Evolutionary conservation across 2,329 filamentous ascomycete species (phyloP), one percentile per base, ranked within the genome.

Genomic region (Thelonectria olida): DNA sequence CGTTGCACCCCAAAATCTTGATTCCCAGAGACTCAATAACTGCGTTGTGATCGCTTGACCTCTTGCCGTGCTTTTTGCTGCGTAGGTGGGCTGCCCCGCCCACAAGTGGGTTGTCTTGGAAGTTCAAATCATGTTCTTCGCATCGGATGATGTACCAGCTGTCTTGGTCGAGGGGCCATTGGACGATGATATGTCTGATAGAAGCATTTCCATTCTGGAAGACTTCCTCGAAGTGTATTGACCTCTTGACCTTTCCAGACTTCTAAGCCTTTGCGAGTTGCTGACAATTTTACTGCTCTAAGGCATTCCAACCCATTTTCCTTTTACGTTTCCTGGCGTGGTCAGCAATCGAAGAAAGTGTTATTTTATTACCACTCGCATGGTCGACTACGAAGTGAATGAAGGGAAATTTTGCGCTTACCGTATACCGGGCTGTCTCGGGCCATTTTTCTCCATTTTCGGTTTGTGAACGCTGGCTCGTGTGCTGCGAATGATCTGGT

Each of bases 101-200:
- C 13, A 58, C 15, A 4, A 69, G 45, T 2, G 67, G 62, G 13
- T 63, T 57, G 2, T 50, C 48, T 4, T 62, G 58, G 34, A 67
- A 67, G 19, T 51, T 45, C 9, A 60, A 22, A 8, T 60, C 28
- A 39, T 68, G 67, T 3, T 54, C 15, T 5, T 58, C 55, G 34
- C 66, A 68, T 15, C 62, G 58, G 13, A 68, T n/a, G 25, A 68
- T 65, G 41, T 61, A 67, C 34, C 57, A 68, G 20, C 41, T 50
- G 5, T 25, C 54, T 8, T 53, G 31, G 5, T 49, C 23, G 0
- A 34, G 22, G 15, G 64, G 62, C 15, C 28, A 28, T 28, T 60
- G 62, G 7, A 67, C 47, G 7, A 68, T 66, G 13, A 58, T 42
- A 9, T 67, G 62, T 19, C 69, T 69, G 31, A 61, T 44, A 3